Base-by-base conservation (phyloP, 2,329 filamentous ascomycete genomes). In the Arthrobotrys conoides region DNA sequence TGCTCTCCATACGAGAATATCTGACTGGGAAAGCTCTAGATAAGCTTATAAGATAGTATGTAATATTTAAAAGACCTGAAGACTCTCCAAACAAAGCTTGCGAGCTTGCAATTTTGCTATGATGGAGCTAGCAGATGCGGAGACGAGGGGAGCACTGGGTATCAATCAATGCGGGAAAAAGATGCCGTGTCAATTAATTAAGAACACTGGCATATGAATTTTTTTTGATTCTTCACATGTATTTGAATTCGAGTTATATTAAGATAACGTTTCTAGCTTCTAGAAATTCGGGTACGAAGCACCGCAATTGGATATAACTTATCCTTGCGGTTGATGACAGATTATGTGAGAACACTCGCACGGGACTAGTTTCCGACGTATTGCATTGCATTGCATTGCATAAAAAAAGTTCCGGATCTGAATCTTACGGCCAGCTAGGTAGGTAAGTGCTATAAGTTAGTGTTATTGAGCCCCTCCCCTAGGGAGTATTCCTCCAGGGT, bases 101-200 rank as follows among this genome's bases (percentile, higher is more conserved):
- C 57, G 22, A 24, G 10, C 16, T 24, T 48, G 44, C 1, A 9
- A 14, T 14, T 51, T 48, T 41, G 14, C 38, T 27, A n/a, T 44
- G n/a, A 36, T 20, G 12, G 20, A n/a, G 20, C 27, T 30, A 6
- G 27, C 14, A 24, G 36, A 14, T n/a, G 36, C 24, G 57, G 33
- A 61, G 57, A 44, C 20, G 36, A 41, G 57, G 36, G 36, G 36
- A 41, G 16, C 20, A 24, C 5, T 27, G 20, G 20, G 44, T 61
- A 61, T 61, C 36, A 10, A 61, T 10, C n/a, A 18, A 46, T 18
- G 5, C 57, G 36, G 36, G 12, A 44, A 61, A 22, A 61, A 61
- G 20, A 22, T 61, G 57, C 57, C 57, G 57, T 36, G 57, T 24
- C n/a, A 44, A 61, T 61, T 61, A 61, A 61, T 61, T 41, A 61